These are phyloP conservation scores for Sphagnum magellanicum DNA, from an alignment of 228 moss, liverwort and hornwort genomes.

Conservation along the genomic window DNA sequence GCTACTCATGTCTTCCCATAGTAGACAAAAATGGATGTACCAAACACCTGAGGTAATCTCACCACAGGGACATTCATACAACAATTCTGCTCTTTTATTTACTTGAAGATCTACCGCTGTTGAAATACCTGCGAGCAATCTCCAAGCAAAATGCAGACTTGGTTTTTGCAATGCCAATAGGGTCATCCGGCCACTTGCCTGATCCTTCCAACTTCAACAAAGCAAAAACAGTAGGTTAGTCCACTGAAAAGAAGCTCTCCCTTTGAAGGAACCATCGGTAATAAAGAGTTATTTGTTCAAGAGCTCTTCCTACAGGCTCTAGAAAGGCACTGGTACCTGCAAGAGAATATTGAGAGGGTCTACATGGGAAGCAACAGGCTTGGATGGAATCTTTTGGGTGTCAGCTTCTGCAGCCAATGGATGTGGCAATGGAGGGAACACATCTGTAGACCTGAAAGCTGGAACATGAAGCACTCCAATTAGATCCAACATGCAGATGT, in stretches of 20 bases:
- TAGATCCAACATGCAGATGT: not conserved
- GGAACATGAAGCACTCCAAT: constrained; percentile 1
- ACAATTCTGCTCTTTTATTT: no score
- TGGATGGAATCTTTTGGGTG: constrained; percentile 29
- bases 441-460: constrained; percentile 79
- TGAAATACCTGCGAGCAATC: constrained; percentile 65
- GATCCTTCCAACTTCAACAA: constrained; percentile 80
- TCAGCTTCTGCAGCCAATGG: constrained; percentile 54
- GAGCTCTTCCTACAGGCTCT: no score
- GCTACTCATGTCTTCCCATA: no score
- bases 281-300: no score
- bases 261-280: not conserved
- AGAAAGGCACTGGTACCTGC: constrained; percentile 28
- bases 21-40: no score
- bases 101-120: no score
- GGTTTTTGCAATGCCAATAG: constrained; percentile 67
- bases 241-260: not conserved
- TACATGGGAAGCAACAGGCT: constrained; percentile 32
- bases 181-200: constrained; percentile 93
- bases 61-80: no score
- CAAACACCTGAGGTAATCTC: no score
- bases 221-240: not conserved
- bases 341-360: constrained; percentile 68
- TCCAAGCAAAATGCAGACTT: constrained; percentile 81
- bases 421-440: constrained; percentile 83